Evolutionary conservation across 768 basidiomycete genomes (phyloP).

Genomic region (Psilocybe subaeruginosa): DNA sequence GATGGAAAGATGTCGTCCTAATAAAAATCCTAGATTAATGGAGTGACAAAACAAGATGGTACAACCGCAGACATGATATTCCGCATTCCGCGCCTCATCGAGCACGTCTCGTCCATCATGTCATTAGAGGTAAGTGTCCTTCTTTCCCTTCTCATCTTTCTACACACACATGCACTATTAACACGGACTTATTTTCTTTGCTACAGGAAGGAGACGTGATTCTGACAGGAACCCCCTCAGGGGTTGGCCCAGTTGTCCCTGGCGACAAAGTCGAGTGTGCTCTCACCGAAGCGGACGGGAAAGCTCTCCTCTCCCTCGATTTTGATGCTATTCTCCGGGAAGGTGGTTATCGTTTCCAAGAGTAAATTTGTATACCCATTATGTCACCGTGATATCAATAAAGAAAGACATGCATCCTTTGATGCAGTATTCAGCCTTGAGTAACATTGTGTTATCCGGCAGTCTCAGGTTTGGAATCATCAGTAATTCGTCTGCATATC

Average conservation of each 20-base stretch:
- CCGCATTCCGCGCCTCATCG: conserved; percentile 83
- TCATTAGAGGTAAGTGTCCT: conserved; percentile 73
- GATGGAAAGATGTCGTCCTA: too few relatives aligned
- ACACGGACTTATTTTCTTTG: background rate
- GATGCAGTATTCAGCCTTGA: too few relatives aligned
- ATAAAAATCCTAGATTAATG: conserved; percentile 69
- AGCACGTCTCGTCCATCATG: conserved; percentile 96
- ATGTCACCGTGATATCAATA: too few relatives aligned
- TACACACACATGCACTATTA: background rate
- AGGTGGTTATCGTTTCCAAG: conserved; percentile 52
- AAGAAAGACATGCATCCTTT: too few relatives aligned
- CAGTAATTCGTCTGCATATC: too few relatives aligned
- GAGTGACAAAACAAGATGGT: conserved; percentile 80
- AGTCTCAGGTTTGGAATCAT: too few relatives aligned
- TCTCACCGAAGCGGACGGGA: conserved; percentile 56
- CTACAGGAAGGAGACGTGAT: conserved; percentile 87
- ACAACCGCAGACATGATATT: conserved; percentile 92
- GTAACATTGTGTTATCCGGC: too few relatives aligned
- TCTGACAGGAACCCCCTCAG: conserved; percentile 90
- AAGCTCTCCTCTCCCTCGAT: conserved; percentile 61
- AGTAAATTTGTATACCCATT: background rate
- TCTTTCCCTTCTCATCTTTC: background rate
- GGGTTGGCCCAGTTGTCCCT: conserved; percentile 77
- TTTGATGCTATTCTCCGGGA: conserved; percentile 69
- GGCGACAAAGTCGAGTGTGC: conserved; percentile 83